Conservation (phyloP, 2,329 filamentous ascomycete species). For the Ophiocordyceps sinensis region DNA sequence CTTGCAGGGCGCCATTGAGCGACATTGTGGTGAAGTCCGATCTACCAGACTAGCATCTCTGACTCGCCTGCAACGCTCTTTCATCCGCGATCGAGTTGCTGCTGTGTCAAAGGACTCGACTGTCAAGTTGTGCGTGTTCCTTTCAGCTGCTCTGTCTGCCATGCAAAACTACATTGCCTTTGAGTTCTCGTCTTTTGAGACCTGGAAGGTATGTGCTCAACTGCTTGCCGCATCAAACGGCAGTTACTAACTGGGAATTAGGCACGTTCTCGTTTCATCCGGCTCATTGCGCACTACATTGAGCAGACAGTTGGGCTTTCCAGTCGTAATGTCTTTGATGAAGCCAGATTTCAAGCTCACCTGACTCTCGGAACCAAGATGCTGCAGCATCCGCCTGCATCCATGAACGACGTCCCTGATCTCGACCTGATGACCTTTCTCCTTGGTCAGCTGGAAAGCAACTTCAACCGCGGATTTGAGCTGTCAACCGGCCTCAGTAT, state of each 20-base stretch:
- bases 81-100: constrained; percentile 37
- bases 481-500: constrained; percentile 65
- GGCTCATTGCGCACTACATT: constrained; percentile 36
- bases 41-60: constrained; percentile 36
- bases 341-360: constrained; percentile 50
- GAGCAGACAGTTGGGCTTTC: constrained; percentile 36
- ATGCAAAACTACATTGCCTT: constrained; percentile 28
- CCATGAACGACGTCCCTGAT: constrained; percentile 10
- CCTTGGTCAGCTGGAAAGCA: constrained; percentile 28
- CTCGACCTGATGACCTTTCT: constrained; percentile 25
- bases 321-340: constrained; percentile 35
- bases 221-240: not conserved
- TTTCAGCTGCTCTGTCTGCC: constrained; percentile 26
- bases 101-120: constrained; percentile 48
- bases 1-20: constrained; percentile 25
- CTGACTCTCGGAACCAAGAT: constrained; percentile 34
- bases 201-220: constrained; percentile 15
- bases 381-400: constrained; percentile 19
- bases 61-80: constrained; percentile 46
- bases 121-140: constrained; percentile 35
- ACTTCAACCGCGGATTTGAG: constrained; percentile 57
- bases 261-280: constrained; percentile 18
- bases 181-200: constrained; percentile 10
- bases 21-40: constrained; percentile 26
- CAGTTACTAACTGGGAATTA: constrained; percentile 1